Conservation (phyloP, 2,329 filamentous ascomycete genomes). For the Fusarium musae region DNA sequence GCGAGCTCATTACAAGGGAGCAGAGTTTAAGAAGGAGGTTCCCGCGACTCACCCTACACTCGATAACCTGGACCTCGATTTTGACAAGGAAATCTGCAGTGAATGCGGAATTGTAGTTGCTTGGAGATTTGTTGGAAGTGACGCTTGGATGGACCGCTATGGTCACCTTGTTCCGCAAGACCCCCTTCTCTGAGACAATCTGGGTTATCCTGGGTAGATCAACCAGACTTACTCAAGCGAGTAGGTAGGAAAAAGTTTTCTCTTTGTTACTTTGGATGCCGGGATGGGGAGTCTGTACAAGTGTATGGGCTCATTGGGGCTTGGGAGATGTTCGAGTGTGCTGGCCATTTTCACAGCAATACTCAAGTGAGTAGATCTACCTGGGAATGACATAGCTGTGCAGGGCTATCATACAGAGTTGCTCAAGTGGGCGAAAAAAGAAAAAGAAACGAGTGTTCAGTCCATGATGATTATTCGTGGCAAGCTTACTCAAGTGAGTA, state of each 20-base stretch:
- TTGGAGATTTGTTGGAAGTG: neutral
- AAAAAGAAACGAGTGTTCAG: neutral
- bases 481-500: neutral
- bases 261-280: neutral
- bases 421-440: neutral
- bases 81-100: neutral
- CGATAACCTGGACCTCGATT: neutral
- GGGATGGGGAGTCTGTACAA: neutral
- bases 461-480: neutral
- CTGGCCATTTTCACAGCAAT: neutral
- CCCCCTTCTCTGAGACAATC: neutral
- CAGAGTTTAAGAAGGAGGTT: neutral
- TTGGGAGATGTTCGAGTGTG: neutral
- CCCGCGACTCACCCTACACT: neutral
- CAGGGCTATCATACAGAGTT: rapidly evolving
- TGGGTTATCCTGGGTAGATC: neutral
- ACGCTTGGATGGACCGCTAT: neutral
- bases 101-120: neutral
- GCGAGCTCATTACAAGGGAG: neutral
- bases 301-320: neutral
- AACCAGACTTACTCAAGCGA: neutral
- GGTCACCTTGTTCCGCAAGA: neutral
- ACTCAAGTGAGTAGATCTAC: neutral
- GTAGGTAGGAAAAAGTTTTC: neutral
- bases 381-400: neutral